A percentile compares a stretch with the other conserved stretches of the same genome.
phyloP scores from a whole-genome alignment of 768 basidiomycete species.

The Vararia minispora region DNA sequence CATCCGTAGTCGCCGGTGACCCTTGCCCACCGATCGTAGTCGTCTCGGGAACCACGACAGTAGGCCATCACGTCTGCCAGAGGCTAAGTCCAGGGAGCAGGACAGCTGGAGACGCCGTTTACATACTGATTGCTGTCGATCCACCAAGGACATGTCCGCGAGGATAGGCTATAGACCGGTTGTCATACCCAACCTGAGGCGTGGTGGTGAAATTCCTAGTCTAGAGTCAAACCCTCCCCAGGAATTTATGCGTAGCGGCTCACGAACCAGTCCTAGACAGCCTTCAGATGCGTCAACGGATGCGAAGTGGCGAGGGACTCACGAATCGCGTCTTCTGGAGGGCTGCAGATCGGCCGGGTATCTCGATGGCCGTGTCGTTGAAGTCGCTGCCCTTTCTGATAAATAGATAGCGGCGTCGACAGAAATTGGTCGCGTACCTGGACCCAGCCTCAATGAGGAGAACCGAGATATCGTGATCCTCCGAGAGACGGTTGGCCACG shows the following conservation, averaged over 20 bases:
- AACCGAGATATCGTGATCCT: slow-evolving; percentile 5
- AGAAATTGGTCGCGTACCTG: slow-evolving; percentile 1
- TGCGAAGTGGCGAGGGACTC: too few species aligned
- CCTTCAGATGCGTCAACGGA: too few species aligned
- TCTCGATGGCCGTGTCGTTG: neutral
- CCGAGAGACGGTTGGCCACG: slow-evolving; percentile 11
- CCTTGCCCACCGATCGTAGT: slow-evolving; percentile 11
- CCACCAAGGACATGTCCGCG: slow-evolving; percentile 9
- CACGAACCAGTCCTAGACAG: too few species aligned
- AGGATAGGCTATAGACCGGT: neutral
- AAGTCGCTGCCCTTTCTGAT: too few species aligned
- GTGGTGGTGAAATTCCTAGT: neutral
- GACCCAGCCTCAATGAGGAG: slow-evolving; percentile 14
- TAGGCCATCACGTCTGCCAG: slow-evolving; percentile 13
- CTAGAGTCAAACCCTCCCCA: neutral
- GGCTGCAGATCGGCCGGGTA: neutral
- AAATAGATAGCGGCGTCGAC: too few species aligned
- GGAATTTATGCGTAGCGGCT: neutral
- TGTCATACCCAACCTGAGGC: neutral
- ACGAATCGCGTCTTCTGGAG: neutral
- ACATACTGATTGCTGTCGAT: slow-evolving; percentile 11
- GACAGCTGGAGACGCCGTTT: neutral
- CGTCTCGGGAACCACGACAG: slow-evolving; percentile 12
- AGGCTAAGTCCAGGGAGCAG: neutral
- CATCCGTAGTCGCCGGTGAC: slow-evolving; percentile 11